phyloP scores from a whole-genome alignment of 345 rosid genomes.

The Salix caprea region DNA sequence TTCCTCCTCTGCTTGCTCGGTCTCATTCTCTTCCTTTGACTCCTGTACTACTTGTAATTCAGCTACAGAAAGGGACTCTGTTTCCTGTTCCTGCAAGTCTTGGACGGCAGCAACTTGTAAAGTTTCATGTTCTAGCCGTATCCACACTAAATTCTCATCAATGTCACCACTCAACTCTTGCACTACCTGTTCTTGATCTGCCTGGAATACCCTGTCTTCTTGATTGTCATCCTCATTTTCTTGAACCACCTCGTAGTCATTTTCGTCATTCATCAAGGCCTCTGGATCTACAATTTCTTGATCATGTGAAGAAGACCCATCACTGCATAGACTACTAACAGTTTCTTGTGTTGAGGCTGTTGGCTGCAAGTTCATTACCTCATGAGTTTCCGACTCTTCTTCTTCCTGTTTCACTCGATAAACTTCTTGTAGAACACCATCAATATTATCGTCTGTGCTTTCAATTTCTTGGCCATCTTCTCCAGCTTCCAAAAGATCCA shows the following conservation, averaged over 20 bases:
- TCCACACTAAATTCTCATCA: not conserved
- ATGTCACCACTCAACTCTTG: not conserved
- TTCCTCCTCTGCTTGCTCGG: not conserved
- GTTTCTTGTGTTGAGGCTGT: not conserved
- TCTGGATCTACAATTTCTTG: conserved; percentile 17
- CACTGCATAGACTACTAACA: not conserved
- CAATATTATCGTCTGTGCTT: not conserved
- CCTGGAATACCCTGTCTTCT: not conserved
- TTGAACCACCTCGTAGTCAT: conserved; percentile 19
- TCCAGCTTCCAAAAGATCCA: conserved; percentile 1
- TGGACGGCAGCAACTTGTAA: conserved; percentile 6
- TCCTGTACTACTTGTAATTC: not conserved
- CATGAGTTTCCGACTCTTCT: not conserved
- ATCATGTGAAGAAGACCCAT: not conserved
- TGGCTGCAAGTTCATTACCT: not conserved
- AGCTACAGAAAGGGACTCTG: not conserved
- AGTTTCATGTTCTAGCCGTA: not conserved
- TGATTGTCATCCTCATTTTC: conserved; percentile 24
- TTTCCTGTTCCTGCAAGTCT: not conserved
- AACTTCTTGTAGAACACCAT: not conserved
- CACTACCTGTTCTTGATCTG: conserved; percentile 10
- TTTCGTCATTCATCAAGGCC: conserved; percentile 14
- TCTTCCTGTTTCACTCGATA: not conserved
- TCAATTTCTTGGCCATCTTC: conserved; percentile 13
- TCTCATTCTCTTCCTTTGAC: not conserved